Conservation (phyloP, 768 basidiomycete genomes). For the Calocera cornea region DNA sequence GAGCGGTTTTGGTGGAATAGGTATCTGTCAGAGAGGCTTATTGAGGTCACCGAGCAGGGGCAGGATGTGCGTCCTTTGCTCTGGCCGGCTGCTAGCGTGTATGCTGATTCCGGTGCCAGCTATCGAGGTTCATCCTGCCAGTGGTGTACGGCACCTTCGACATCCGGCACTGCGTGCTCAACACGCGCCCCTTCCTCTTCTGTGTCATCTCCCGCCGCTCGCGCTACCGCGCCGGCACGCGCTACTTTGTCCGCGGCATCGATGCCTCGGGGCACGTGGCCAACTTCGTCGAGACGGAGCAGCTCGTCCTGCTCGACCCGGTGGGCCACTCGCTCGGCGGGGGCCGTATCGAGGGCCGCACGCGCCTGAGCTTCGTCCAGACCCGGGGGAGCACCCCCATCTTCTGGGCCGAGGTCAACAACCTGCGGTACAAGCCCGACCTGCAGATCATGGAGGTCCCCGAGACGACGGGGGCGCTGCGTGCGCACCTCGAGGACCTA, state of each 20-base stretch:
- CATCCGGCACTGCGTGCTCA: slow-evolving; percentile 57
- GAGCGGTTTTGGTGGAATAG: background rate
- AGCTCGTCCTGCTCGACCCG: slow-evolving; percentile 64
- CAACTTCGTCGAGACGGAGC: slow-evolving; percentile 98
- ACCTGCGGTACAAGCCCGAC: slow-evolving; percentile 89
- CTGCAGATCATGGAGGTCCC: slow-evolving; percentile 88
- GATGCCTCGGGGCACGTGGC: slow-evolving; percentile 81
- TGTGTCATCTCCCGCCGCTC: slow-evolving; percentile 87
- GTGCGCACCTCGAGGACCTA: slow-evolving; percentile 61
- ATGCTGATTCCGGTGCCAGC: slow-evolving; percentile 34
- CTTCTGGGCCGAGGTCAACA: slow-evolving; percentile 96
- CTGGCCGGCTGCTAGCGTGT: background rate
- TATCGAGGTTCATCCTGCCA: slow-evolving; percentile 79
- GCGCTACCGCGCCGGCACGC: slow-evolving; percentile 87
- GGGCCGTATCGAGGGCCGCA: slow-evolving; percentile 19
- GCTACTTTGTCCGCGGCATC: slow-evolving; percentile 90
- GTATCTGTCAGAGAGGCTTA: background rate
- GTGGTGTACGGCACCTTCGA: slow-evolving; percentile 92
- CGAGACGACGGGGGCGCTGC: slow-evolving; percentile 59
- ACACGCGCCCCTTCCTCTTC: slow-evolving; percentile 66
- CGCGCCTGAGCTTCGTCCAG: slow-evolving; percentile 71
- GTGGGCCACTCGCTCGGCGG: slow-evolving; percentile 24
- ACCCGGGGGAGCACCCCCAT: slow-evolving; percentile 86
- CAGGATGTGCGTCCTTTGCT: slow-evolving; percentile 1
- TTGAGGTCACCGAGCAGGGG: slow-evolving; percentile 3